Evolutionary conservation across 2,329 filamentous ascomycete species (phyloP).

Genomic region (Hymenoscyphus occultus): DNA sequence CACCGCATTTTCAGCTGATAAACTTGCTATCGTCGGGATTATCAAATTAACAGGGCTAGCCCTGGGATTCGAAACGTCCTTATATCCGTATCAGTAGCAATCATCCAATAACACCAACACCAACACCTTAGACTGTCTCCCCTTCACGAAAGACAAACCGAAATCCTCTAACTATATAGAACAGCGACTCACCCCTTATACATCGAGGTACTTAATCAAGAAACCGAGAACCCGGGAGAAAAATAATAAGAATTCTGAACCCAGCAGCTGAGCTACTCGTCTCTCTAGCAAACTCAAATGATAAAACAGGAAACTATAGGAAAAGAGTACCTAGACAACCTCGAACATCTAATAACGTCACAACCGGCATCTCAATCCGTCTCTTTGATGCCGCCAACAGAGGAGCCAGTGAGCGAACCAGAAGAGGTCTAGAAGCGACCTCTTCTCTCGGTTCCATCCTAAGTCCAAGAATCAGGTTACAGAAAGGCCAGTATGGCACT

Average conservation of each 20-base stretch:
- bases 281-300: conserved; percentile 37
- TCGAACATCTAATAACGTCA: conserved; percentile 18
- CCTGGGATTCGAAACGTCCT: neutral
- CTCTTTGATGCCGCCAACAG: conserved; percentile 26
- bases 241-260: conserved; percentile 38
- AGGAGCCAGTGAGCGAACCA: conserved; percentile 6
- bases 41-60: neutral
- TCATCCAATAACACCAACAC: neutral
- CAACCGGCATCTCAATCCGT: conserved; percentile 21
- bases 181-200: conserved; percentile 8
- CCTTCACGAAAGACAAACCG: neutral
- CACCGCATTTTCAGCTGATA: neutral
- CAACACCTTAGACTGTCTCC: neutral
- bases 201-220: conserved; percentile 30
- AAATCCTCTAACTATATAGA: neutral
- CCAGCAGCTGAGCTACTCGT: conserved; percentile 31
- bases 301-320: conserved; percentile 36
- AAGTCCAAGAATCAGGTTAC: conserved; percentile 13
- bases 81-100: neutral
- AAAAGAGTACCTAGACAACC: conserved; percentile 25
- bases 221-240: conserved; percentile 33
- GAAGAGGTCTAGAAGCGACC: conserved; percentile 10
- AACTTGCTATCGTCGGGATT: neutral
- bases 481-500: conserved; percentile 16
- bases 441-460: neutral